These are phyloP conservation scores for Kodamaea arcana DNA, from an alignment of 1,139 yeast species.

Conservation along the genomic window DNA sequence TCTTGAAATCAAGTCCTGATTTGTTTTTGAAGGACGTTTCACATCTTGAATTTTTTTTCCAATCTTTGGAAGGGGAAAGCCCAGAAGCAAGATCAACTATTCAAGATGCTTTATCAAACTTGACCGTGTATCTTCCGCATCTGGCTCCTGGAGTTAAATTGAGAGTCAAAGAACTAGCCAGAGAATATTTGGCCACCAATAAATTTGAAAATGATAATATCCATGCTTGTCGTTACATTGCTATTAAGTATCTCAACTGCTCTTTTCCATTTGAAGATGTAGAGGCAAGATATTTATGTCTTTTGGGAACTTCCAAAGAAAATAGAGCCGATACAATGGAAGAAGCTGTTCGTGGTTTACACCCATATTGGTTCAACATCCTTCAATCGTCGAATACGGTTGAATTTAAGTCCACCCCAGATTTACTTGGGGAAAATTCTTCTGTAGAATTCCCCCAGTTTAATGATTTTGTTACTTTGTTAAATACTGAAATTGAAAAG, in stretches of 20 bases:
- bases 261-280: slow-evolving; percentile 67
- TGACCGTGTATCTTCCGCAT: slow-evolving; percentile 46
- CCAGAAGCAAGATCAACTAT: slow-evolving; percentile 63
- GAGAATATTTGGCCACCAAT: slow-evolving; percentile 29
- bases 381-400: slow-evolving; percentile 33
- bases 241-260: slow-evolving; percentile 62
- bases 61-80: slow-evolving; percentile 64
- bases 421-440: slow-evolving; percentile 31
- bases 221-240: slow-evolving; percentile 51
- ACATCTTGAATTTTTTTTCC: slow-evolving; percentile 63
- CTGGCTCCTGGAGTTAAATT: slow-evolving; percentile 37
- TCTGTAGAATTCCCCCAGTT: slow-evolving; percentile 45
- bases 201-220: slow-evolving; percentile 18
- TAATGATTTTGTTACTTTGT: slow-evolving; percentile 23
- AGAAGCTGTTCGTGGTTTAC: slow-evolving; percentile 77
- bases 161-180: slow-evolving; percentile 43
- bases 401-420: slow-evolving; percentile 42
- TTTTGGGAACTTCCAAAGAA: slow-evolving; percentile 55
- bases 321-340: slow-evolving; percentile 73
- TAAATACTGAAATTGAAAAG: slow-evolving; percentile 23
- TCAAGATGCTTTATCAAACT: slow-evolving; percentile 66
- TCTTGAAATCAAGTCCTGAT: slow-evolving; percentile 48
- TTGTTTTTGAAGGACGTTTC: slow-evolving; percentile 45
- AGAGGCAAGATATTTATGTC: slow-evolving; percentile 63
- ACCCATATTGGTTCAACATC: slow-evolving; percentile 66